phyloP scores from a whole-genome alignment of 495 filamentous ascomycete species.

The Daldinia vernicosa region DNA sequence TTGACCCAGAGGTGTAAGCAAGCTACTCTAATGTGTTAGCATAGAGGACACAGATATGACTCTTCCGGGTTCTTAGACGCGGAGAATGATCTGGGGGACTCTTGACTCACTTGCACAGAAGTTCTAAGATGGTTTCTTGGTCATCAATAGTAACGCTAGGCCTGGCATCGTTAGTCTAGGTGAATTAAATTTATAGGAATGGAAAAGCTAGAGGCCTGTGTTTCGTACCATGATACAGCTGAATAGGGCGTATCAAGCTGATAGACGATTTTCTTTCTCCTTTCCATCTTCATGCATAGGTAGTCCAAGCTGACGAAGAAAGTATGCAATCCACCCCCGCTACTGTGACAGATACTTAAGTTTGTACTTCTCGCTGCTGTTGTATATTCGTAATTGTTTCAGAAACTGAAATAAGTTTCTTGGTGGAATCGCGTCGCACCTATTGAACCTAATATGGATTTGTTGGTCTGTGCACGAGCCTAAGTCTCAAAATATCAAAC shows the following conservation, averaged over 20 bases:
- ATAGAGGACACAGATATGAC: background rate
- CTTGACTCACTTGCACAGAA: slow-evolving; percentile 61
- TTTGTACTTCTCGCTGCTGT: background rate
- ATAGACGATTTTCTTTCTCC: slow-evolving; percentile 51
- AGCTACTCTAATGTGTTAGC: slow-evolving; percentile 47
- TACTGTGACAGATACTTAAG: too few relatives aligned
- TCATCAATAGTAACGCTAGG: slow-evolving; percentile 57
- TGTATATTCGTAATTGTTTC: too few relatives aligned
- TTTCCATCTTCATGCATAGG: slow-evolving; percentile 39
- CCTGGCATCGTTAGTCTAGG: slow-evolving; percentile 46
- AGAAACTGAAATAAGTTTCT: background rate
- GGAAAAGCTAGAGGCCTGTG: background rate
- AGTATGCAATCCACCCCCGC: background rate
- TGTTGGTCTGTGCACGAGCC: background rate
- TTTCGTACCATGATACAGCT: slow-evolving; percentile 47
- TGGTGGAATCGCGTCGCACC: background rate
- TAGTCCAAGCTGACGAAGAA: background rate
- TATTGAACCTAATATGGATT: background rate
- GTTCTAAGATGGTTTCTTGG: slow-evolving; percentile 64
- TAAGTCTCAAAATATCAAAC: background rate
- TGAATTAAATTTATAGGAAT: background rate
- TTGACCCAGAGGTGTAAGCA: slow-evolving; percentile 65
- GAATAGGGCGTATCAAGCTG: slow-evolving; percentile 57
- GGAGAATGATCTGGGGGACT: background rate
- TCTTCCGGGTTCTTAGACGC: background rate